Evolutionary conservation across 2,329 filamentous ascomycete genomes (phyloP), one percentile per base, ranked within the genome.

Genomic region (Trichoderma harzianum): DNA sequence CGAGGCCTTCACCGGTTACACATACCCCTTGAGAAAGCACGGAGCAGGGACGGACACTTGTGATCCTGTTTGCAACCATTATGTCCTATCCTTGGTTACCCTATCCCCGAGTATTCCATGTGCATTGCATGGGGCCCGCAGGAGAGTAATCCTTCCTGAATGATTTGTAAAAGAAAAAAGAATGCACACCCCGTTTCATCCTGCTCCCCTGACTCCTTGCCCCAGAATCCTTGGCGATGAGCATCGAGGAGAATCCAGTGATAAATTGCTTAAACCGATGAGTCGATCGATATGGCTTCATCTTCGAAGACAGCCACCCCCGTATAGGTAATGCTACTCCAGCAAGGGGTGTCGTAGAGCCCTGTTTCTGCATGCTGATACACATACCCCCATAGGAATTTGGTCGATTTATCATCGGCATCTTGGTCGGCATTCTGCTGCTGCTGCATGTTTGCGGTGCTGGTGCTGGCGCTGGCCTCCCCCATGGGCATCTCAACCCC

Each of bases 401-500:
- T 18, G 24, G 28, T 55, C 26, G 64, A 67, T 58, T 30, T n/a
- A 18, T n/a, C 32, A 30, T 57, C 55, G 26, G 47, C 55, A 47
- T 61, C 55, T 5, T 69, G 55, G 18, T 51, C 34, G 14, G 34
- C 61, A 36, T 26, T 28, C 14, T 10, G 51, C 12, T 43, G n/a
- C 39, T 24, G n/a, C 30, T 18, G 32, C 26, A 16, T 28, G 32
- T 18, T 34, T 16, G 12, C 47, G 11, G 30, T 53, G n/a, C n/a
- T 43, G 2, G 34, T 16, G 34, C 34, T 36, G 34, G 34, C 16
- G 34, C 34, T 36, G 14, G 34, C 34, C 34, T 36, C 55, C 16
- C n/a, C 36, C 30, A 32, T 10, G 51, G 34, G 5, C 26, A 75
- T 53, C 51, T 73, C 72, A 24, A 74, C 68, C 6, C 75, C 76